phyloP scores from a whole-genome alignment of 192 early-diverging fungal species.

The Thamnidium elegans region DNA sequence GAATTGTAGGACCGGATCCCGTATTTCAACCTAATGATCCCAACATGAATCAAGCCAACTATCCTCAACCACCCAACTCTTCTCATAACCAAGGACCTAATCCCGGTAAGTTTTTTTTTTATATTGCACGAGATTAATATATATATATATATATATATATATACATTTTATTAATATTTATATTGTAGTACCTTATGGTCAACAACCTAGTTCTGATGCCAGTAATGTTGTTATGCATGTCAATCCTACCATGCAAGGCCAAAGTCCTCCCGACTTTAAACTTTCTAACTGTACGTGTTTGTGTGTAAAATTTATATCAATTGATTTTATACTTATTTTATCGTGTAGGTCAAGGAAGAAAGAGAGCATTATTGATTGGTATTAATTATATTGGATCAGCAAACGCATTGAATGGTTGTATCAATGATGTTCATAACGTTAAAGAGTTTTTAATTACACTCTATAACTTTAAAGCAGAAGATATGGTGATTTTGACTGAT shows the following conservation, averaged over 20 bases:
- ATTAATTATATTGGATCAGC: slow-evolving; percentile 82
- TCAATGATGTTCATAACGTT: slow-evolving; percentile 82
- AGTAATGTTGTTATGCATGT: slow-evolving; percentile 25
- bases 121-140: not conserved
- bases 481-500: slow-evolving; percentile 77
- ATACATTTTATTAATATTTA: not conserved
- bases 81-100: slow-evolving; percentile 22
- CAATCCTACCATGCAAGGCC: slow-evolving; percentile 24
- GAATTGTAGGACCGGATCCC: slow-evolving; percentile 19
- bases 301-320: not conserved
- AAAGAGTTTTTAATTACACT: slow-evolving; percentile 63
- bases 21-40: slow-evolving; percentile 21
- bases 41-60: slow-evolving; percentile 23
- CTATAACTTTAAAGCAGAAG: slow-evolving; percentile 61
- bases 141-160: too few relatives aligned
- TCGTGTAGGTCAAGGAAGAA: slow-evolving; percentile 51
- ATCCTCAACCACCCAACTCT: slow-evolving; percentile 30
- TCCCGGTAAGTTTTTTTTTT: not conserved
- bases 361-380: slow-evolving; percentile 85
- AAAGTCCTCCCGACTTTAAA: slow-evolving; percentile 40
- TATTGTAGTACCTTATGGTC: slow-evolving; percentile 17
- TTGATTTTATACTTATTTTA: too few relatives aligned
- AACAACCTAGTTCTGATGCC: not conserved
- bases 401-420: slow-evolving; percentile 68
- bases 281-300: slow-evolving; percentile 45